phyloP scores from a whole-genome alignment of 495 filamentous ascomycete genomes.

The Friedmanniomyces simplex region DNA sequence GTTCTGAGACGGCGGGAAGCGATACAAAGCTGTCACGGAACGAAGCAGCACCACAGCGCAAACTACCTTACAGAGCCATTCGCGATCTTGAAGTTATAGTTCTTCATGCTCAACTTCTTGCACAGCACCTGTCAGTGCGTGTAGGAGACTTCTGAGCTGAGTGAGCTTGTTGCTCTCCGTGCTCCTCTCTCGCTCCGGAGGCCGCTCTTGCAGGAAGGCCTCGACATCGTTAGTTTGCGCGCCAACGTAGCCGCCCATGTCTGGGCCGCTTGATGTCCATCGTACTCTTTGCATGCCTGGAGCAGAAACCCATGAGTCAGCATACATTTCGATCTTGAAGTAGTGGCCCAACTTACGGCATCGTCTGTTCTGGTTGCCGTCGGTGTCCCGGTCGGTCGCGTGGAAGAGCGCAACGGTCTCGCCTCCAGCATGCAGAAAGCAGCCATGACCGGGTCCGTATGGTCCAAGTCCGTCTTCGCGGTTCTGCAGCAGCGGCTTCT shows the following conservation, averaged over 20 bases:
- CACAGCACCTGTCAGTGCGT: neutral
- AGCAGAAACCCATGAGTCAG: neutral
- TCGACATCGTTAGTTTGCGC: conserved; percentile 3
- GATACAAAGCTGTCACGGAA: too few relatives aligned
- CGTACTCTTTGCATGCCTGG: conserved; percentile 22
- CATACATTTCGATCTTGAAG: neutral
- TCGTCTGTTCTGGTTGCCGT: conserved; percentile 27
- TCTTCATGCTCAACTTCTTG: neutral
- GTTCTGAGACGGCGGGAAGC: neutral
- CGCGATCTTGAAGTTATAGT: too few relatives aligned
- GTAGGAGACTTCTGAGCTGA: neutral
- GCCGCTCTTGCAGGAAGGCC: conserved; percentile 4
- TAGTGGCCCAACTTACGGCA: conserved; percentile 9
- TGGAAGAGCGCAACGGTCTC: conserved; percentile 28
- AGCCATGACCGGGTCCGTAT: conserved; percentile 31
- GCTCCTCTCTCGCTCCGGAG: neutral
- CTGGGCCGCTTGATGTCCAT: conserved; percentile 15
- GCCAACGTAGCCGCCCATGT: conserved; percentile 22
- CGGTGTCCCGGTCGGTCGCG: conserved; percentile 26
- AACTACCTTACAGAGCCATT: too few relatives aligned
- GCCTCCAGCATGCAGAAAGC: conserved; percentile 22
- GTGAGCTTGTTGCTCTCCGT: neutral
- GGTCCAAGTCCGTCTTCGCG: conserved; percentile 18
- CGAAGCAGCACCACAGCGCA: too few relatives aligned
- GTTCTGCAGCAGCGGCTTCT: conserved; percentile 19